Evolutionary conservation across 2,329 filamentous ascomycete species (phyloP), one percentile per base, ranked within the genome.

Genomic region (Botryosphaeria dothidea): DNA sequence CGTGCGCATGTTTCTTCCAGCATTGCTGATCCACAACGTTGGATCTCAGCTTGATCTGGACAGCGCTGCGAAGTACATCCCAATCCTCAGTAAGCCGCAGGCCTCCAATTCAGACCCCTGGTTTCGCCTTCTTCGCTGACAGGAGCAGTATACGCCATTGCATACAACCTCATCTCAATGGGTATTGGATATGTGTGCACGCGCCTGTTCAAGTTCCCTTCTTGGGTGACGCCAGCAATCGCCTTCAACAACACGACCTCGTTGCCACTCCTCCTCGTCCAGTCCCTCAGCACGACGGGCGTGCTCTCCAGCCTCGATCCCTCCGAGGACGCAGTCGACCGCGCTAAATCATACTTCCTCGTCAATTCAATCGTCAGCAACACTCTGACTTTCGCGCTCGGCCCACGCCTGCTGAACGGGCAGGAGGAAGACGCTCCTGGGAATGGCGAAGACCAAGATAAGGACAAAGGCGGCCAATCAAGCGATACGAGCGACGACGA

Each of bases 281-380:
- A 84, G 71, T 82, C 84, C 3, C 76, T 87, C 29, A 78, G 82
- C 46, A 77, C 81, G 9, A 87, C 88, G 0, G 86, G 86, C 2
- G 85, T 89, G 27, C 76, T 90, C 6, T 67, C 75, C 66, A 68
- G 82, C 69, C 69, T 81, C 73, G 78, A 84, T 68, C 73, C 79
- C 1, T 73, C 77, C 2, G 69, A 75, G 1, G 77, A 78, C 3
- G 85, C 85, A 0, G 78, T 90, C 13, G 81, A 85, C 62, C 80
- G 88, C 9, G 87, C 87, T 6, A 86, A 89, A 71, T 85, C 85
- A 15, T 90, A 89, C 73, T 89, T 90, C 70, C 76, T 90, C 3
- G 83, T 90, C 66, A 89, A 87, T 68, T 83, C 87, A 3, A 89
- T 88, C 63, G 80, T 90, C 9, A 84, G 82, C 46, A 89, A 87